Evolutionary conservation across 768 basidiomycete species (phyloP).

Genomic region (Lactarius tabidus): DNA sequence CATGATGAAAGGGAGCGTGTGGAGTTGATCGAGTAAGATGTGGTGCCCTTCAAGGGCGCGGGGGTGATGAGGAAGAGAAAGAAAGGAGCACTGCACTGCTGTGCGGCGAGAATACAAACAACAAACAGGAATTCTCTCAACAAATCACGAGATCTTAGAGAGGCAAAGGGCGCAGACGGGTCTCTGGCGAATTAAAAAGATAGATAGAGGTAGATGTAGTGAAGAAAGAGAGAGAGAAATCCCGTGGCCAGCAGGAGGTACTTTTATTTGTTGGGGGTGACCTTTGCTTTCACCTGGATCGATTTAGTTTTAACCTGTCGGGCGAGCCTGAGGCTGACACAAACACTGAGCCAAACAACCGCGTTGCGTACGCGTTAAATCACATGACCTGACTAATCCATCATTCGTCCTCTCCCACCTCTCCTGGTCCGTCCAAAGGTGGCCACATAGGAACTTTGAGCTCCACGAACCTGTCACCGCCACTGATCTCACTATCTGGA

Average conservation of each 20-base stretch:
- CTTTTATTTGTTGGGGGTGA: conserved; percentile 8
- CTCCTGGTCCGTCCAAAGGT: conserved; percentile 12
- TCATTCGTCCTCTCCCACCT: conserved; percentile 18
- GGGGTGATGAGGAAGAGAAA: conserved; percentile 27
- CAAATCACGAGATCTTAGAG: conserved; percentile 16
- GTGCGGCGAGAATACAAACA: conserved; percentile 11
- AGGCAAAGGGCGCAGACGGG: conserved; percentile 12
- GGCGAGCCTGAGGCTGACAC: conserved; percentile 4
- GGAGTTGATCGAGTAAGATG: conserved; percentile 32
- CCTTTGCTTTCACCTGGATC: not conserved
- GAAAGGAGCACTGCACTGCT: conserved; percentile 22
- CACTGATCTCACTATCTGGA: not conserved
- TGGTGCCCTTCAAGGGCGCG: conserved; percentile 37
- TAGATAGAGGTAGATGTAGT: conserved; percentile 18
- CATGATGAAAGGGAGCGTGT: conserved; percentile 37
- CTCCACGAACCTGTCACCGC: conserved; percentile 24
- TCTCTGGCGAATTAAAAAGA: conserved; percentile 14
- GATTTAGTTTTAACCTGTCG: conserved; percentile 6
- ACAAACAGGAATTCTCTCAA: conserved; percentile 13
- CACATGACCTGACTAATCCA: conserved; percentile 11
- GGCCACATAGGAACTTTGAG: conserved; percentile 25
- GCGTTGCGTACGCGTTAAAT: conserved; percentile 15
- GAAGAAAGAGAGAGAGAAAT: conserved; percentile 1
- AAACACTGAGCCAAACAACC: conserved; percentile 7
- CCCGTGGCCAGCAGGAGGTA: conserved; percentile 13